Percentiles rank a stretch among this genome's conserved stretches.
phyloP scores from a whole-genome alignment of 495 filamentous ascomycete genomes.

The Trichoderma gamsii region DNA sequence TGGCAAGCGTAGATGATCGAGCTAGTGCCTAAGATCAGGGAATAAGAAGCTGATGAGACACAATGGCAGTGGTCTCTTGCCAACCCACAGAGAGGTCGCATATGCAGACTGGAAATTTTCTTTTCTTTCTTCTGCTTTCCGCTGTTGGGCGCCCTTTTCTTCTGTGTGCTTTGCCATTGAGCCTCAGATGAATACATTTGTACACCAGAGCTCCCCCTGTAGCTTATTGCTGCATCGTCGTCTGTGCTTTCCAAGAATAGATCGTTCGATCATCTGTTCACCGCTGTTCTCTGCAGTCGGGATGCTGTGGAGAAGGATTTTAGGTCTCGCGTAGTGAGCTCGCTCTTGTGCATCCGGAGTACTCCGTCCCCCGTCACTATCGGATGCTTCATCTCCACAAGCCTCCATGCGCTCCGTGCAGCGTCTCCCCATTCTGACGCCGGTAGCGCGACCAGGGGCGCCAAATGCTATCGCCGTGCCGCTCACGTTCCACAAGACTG shows the following conservation, averaged over 20 bases:
- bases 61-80: not conserved
- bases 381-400: conserved; percentile 12
- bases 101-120: not conserved
- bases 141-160: not conserved
- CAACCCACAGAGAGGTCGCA: not conserved
- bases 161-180: not conserved
- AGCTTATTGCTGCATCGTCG: not conserved
- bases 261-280: conserved; percentile 13
- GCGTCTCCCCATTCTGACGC: conserved; percentile 13
- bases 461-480: conserved; percentile 14
- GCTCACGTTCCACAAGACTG: conserved; percentile 14
- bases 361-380: conserved; percentile 14
- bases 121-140: not conserved
- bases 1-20: not conserved
- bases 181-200: not conserved
- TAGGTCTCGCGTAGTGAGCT: conserved; percentile 5
- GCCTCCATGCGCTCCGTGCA: conserved; percentile 12
- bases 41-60: not conserved
- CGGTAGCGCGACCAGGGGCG: conserved; percentile 13
- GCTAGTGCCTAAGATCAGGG: not conserved
- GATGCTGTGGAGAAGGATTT: conserved; percentile 8
- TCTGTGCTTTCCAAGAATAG: conserved; percentile 1
- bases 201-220: not conserved
- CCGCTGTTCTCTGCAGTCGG: conserved; percentile 12
- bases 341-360: conserved; percentile 13